These are phyloP conservation scores for Ophiosphaerella korrae DNA, from an alignment of 2,329 filamentous ascomycete species.

Conservation along the genomic window DNA sequence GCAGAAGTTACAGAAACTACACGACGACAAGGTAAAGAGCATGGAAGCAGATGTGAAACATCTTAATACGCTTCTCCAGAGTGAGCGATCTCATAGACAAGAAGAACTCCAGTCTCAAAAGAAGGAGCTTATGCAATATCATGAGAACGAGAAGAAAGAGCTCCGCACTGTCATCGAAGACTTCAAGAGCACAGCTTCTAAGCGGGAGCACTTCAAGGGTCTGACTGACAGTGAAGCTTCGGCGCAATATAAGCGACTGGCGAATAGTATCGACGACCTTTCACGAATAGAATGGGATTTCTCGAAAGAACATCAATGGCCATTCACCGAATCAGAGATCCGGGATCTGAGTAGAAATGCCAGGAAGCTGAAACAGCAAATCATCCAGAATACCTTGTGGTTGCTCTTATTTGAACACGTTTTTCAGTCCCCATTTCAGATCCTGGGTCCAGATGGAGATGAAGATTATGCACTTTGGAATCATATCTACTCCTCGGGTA, in stretches of 20 bases:
- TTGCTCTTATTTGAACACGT: slow-evolving; percentile 9
- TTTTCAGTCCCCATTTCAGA: slow-evolving; percentile 14
- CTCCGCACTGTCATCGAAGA: slow-evolving; percentile 5
- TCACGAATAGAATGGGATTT: slow-evolving; percentile 18
- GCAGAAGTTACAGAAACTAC: not conserved
- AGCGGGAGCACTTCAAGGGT: slow-evolving; percentile 20
- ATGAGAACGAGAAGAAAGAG: not conserved
- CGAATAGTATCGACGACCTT: slow-evolving; percentile 10
- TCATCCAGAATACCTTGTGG: slow-evolving; percentile 19
- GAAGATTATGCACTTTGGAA: slow-evolving; percentile 8
- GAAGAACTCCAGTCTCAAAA: not conserved
- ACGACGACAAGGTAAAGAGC: not conserved
- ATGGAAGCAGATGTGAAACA: not conserved
- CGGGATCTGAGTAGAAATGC: slow-evolving; percentile 5
- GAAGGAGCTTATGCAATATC: not conserved
- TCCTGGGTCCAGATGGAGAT: slow-evolving; percentile 13
- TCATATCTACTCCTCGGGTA: slow-evolving; percentile 8
- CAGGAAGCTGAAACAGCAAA: slow-evolving; percentile 14
- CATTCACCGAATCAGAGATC: slow-evolving; percentile 9
- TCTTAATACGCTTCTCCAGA: not conserved
- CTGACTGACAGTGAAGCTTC: slow-evolving; percentile 14
- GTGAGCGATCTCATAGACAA: not conserved
- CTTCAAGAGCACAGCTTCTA: slow-evolving; percentile 9
- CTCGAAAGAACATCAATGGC: slow-evolving; percentile 7
- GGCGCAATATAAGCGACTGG: slow-evolving; percentile 7